A percentile compares a stretch with the other conserved stretches of the same genome.
phyloP scores from a whole-genome alignment of 768 basidiomycete species.

The Amyloporia xantha region DNA sequence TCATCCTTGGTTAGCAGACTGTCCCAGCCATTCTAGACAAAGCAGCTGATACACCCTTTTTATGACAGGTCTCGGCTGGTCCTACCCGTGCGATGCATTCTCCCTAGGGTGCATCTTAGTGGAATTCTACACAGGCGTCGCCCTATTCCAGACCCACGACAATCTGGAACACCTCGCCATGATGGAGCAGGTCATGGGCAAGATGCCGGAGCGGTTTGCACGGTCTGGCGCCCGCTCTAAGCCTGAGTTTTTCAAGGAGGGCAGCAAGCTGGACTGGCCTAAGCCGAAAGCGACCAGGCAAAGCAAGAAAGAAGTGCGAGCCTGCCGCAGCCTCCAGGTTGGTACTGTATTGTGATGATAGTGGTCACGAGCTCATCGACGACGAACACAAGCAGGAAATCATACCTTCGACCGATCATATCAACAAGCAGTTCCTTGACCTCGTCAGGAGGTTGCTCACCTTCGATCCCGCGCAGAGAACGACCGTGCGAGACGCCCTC shows the following conservation, averaged over 20 bases:
- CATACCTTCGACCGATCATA: constrained; percentile 67
- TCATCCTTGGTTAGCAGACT: constrained; percentile 79
- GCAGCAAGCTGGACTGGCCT: constrained; percentile 84
- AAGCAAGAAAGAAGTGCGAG: constrained; percentile 90
- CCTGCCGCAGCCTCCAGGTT: constrained; percentile 73
- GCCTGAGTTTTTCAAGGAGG: constrained; percentile 91
- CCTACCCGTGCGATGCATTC: constrained; percentile 96
- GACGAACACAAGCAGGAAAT: constrained; percentile 54
- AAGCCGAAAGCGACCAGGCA: constrained; percentile 82
- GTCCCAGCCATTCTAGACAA: neutral
- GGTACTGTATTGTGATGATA: constrained; percentile 19
- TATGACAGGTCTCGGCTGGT: constrained; percentile 86
- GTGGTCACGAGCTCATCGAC: constrained; percentile 1
- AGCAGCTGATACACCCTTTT: constrained; percentile 3
- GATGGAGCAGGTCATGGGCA: constrained; percentile 99
- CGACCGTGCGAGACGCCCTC: constrained; percentile 83
- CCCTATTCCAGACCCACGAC: constrained; percentile 99
- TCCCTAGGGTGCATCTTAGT: constrained; percentile 98
- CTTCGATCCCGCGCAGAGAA: constrained; percentile 85
- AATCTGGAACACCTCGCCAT: constrained; percentile 98
- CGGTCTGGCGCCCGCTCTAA: constrained; percentile 71
- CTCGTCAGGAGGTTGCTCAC: constrained; percentile 82
- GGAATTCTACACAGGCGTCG: constrained; percentile 96
- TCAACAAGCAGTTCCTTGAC: constrained; percentile 79
- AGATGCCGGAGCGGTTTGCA: constrained; percentile 86